A percentile compares a stretch with the other conserved stretches of the same genome.
Conservation (phyloP, 2,329 filamentous ascomycete genomes). For the Trichoderma simmonsii region DNA sequence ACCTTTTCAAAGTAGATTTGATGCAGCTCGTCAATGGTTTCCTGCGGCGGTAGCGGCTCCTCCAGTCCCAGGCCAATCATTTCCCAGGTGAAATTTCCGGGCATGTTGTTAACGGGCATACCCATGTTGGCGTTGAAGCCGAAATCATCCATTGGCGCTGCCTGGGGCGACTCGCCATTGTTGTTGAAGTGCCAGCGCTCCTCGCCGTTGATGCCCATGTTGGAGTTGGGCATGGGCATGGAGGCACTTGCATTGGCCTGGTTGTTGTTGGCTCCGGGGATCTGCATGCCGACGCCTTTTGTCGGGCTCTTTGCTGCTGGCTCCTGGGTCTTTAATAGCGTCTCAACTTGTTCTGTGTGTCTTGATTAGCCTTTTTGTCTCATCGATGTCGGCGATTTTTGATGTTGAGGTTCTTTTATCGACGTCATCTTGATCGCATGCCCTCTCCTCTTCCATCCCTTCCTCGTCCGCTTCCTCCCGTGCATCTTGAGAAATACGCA, state of each 20-base stretch:
- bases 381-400: not conserved
- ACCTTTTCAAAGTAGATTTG: conserved; percentile 88
- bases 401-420: not conserved
- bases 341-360: conserved; percentile 83
- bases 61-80: conserved; percentile 60
- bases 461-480: not conserved
- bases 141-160: conserved; percentile 53
- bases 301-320: conserved; percentile 28
- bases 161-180: conserved; percentile 51
- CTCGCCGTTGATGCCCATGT: conserved; percentile 46
- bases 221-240: conserved; percentile 41
- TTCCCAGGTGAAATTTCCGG: conserved; percentile 73
- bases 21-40: conserved; percentile 79
- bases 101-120: conserved; percentile 50
- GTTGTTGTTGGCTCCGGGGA: conserved; percentile 26
- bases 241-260: conserved; percentile 31
- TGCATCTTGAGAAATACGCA: not conserved
- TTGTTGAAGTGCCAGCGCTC: conserved; percentile 57
- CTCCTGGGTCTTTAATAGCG: conserved; percentile 75
- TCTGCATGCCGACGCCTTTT: conserved; percentile 31
- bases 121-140: conserved; percentile 50
- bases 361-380: conserved; percentile 9
- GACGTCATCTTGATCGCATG: not conserved
- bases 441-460: not conserved
- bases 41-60: conserved; percentile 56